These are phyloP conservation scores for Novymonas esmeraldas DNA, from an alignment of 208 protist genomes.

Conservation along the genomic window DNA sequence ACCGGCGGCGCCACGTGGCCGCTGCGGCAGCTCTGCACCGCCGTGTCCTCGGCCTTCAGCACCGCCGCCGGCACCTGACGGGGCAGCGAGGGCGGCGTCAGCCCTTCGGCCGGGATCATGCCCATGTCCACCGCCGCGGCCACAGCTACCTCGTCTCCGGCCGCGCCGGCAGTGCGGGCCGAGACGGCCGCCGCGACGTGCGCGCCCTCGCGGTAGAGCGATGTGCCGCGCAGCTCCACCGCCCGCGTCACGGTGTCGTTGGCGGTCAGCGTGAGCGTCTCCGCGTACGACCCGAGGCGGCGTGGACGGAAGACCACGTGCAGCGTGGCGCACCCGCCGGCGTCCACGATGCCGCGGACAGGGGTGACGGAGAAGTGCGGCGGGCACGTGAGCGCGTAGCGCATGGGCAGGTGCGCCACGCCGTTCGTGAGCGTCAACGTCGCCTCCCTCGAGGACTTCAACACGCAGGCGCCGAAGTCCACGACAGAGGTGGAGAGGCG, in stretches of 20 bases:
- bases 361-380: slow-evolving; percentile 81
- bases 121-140: slow-evolving; percentile 71
- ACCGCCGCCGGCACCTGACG: slow-evolving; percentile 25
- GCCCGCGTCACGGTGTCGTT: slow-evolving; percentile 62
- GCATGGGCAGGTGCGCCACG: slow-evolving; percentile 74
- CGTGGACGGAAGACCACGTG: slow-evolving; percentile 81
- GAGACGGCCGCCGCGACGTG: not conserved
- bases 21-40: slow-evolving; percentile 16
- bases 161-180: not conserved
- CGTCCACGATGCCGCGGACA: slow-evolving; percentile 47
- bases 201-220: slow-evolving; percentile 24
- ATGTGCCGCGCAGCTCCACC: slow-evolving; percentile 56
- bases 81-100: slow-evolving; percentile 62
- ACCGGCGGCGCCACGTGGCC: slow-evolving; percentile 54
- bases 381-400: slow-evolving; percentile 65
- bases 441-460: slow-evolving; percentile 62
- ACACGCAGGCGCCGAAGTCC: slow-evolving; percentile 72
- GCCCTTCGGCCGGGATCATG: slow-evolving; percentile 83
- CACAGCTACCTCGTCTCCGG: slow-evolving; percentile 33
- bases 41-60: slow-evolving; percentile 29
- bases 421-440: slow-evolving; percentile 70
- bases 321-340: slow-evolving; percentile 46
- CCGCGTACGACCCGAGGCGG: slow-evolving; percentile 75
- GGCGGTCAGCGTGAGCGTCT: slow-evolving; percentile 65
- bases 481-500: slow-evolving; percentile 66